Evolutionary conservation across 352 stramenopile species (phyloP), one percentile per base, ranked within the genome.

Genomic region (Globisporangium spinosum): DNA sequence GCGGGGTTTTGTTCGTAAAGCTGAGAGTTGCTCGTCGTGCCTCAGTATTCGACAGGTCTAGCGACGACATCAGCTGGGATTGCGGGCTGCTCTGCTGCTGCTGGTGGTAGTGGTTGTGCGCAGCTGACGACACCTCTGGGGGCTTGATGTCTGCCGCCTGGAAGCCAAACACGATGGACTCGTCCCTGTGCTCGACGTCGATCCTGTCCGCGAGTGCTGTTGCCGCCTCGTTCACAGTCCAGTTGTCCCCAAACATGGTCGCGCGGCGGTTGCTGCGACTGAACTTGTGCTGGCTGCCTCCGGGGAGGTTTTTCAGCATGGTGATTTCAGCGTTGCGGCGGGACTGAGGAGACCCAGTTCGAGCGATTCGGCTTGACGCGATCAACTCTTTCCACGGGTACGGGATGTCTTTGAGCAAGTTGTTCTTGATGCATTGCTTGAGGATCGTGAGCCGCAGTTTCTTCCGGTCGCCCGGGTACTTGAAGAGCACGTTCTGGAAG

Each of bases 401-500:
- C 20, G 40, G 43, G n/a, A 65, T 47, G 25, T 58, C 60, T 27
- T 65, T 58, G 10, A 65, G 60, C 60, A 58, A 4, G 8, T 58
- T 65, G 43, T 27, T 58, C 17, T 58, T 55, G 40, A 65, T 55
- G 40, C 38, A 58, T 17, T 45, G n/a, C 13, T 56, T 55, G 38
- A 65, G 17, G 7, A 58, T 58, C 43, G 29, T 13, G 15, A 58
- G 13, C 29, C 38, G 22, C 58, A 63, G 35, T 29, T 63, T 63
- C 6, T 34, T 62, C n/a, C 70, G 77, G 43, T 86, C 76, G 0
- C 70, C 58, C 0, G 77, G 75, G 58, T 80, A 81, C 8, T 72
- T 67, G 10, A 70, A 55, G 3, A 87, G 58, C 2, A 88, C 49
- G 2, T 64, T 64, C 25, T 85, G 77, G 61, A 87, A 87, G 5